A percentile compares a stretch with the other conserved stretches of the same genome.
phyloP scores from a whole-genome alignment of 306 rosid genomes.

The Vigna reflexopilosa region DNA sequence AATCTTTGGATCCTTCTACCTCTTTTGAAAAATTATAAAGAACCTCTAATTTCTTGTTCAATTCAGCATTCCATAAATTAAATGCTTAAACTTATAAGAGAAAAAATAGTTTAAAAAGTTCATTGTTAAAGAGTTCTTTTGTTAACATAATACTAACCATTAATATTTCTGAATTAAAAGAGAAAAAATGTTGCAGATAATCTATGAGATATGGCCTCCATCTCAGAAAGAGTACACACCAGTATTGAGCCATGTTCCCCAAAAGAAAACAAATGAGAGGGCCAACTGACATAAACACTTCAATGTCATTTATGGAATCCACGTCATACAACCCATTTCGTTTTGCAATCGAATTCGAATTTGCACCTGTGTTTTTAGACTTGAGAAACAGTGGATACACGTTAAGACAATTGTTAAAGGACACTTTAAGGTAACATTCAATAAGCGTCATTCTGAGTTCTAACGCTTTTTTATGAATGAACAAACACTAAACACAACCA shows the following conservation, averaged over 20 bases:
- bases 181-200: too few relatives aligned
- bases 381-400: conserved; percentile 24
- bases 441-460: conserved; percentile 3
- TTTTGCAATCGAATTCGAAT: conserved; percentile 44
- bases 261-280: conserved; percentile 33
- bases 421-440: conserved; percentile 19
- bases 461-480: conserved; percentile 16
- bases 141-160: too few relatives aligned
- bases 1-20: not conserved
- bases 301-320: conserved; percentile 28
- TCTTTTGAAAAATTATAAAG: not conserved
- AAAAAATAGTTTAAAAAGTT: not conserved
- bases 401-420: conserved; percentile 43
- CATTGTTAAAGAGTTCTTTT: not conserved
- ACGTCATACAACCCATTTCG: conserved; percentile 31
- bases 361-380: conserved; percentile 22
- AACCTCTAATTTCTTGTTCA: not conserved
- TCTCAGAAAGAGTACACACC: not conserved
- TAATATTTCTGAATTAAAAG: too few relatives aligned
- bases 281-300: conserved; percentile 30
- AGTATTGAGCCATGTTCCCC: conserved; percentile 24
- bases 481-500: not conserved
- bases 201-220: too few relatives aligned
- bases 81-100: not conserved
- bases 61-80: not conserved